Evolutionary conservation across 306 rosid species (phyloP).

Genomic region (Argentina anserina): DNA sequence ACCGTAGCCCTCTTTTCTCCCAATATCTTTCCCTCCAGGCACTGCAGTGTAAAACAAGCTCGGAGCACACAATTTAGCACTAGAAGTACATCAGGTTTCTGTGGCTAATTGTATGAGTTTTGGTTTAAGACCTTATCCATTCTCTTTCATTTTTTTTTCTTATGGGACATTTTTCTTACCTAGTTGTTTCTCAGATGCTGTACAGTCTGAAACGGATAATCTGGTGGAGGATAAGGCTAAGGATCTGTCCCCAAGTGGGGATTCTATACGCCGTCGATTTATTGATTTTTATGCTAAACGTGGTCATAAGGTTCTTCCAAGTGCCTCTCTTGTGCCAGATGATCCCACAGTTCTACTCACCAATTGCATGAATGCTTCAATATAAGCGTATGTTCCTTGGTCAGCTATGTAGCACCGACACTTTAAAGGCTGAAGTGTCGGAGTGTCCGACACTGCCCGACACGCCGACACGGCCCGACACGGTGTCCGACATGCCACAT

Average conservation of each 20-base stretch:
- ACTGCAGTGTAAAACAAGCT: slow-evolving; percentile 19
- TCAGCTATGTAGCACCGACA: slow-evolving; percentile 50
- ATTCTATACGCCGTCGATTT: slow-evolving; percentile 65
- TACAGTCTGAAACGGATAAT: slow-evolving; percentile 46
- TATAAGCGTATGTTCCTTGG: slow-evolving; percentile 91
- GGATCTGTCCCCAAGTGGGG: slow-evolving; percentile 53
- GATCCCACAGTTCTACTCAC: slow-evolving; percentile 89
- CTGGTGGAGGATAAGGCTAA: slow-evolving; percentile 29
- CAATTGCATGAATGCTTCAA: slow-evolving; percentile 99
- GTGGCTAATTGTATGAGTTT: slow-evolving; percentile 26
- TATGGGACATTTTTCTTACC: slow-evolving; percentile 16
- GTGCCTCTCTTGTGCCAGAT: slow-evolving; percentile 90
- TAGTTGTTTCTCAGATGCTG: slow-evolving; percentile 46
- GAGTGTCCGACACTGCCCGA: too few species aligned
- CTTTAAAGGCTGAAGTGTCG: too few species aligned
- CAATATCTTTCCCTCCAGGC: slow-evolving; percentile 16
- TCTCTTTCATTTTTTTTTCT: slow-evolving; percentile 11
- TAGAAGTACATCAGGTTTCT: slow-evolving; percentile 44
- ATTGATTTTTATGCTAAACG: slow-evolving; percentile 76
- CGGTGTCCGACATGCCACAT: too few species aligned
- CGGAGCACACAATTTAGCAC: slow-evolving; percentile 22
- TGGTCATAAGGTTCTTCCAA: slow-evolving; percentile 79
- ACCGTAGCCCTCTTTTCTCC: slow-evolving; percentile 26
- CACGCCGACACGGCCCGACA: too few species aligned
- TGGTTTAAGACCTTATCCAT: slow-evolving; percentile 9